Evolutionary conservation across 2,329 filamentous ascomycete species (phyloP).

Genomic region (Fonsecaea pedrosoi): DNA sequence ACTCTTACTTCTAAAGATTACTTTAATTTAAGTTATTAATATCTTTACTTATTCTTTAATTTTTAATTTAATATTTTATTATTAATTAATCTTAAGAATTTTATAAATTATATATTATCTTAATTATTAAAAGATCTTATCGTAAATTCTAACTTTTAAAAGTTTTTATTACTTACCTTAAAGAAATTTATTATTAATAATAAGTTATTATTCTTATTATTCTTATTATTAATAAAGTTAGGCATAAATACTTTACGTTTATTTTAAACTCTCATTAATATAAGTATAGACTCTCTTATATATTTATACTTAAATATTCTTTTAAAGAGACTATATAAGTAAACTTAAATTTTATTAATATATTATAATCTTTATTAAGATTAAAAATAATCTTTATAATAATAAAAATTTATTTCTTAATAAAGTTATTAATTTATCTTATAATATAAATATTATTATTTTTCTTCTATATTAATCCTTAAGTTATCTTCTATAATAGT

Average conservation of each 20-base stretch:
- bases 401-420: neutral
- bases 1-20: neutral
- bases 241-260: too few species aligned
- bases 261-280: neutral
- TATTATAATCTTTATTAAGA: neutral
- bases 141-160: neutral
- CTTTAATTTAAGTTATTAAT: neutral
- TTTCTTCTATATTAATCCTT: neutral
- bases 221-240: too few species aligned
- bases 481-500: neutral
- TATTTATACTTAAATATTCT: slow-evolving; percentile 1
- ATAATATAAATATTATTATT: slow-evolving; percentile 9
- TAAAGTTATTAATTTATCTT: neutral
- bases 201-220: neutral
- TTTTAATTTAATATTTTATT: neutral
- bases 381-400: neutral
- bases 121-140: neutral
- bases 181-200: neutral
- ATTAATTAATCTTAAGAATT: neutral
- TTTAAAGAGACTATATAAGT: slow-evolving; percentile 7
- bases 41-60: slow-evolving; percentile 2
- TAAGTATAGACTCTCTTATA: slow-evolving; percentile 1
- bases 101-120: neutral
- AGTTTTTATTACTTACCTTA: neutral
- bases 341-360: neutral